Evolutionary conservation across 2,329 filamentous ascomycete genomes (phyloP).

Genomic region (Alternaria incomplexa): DNA sequence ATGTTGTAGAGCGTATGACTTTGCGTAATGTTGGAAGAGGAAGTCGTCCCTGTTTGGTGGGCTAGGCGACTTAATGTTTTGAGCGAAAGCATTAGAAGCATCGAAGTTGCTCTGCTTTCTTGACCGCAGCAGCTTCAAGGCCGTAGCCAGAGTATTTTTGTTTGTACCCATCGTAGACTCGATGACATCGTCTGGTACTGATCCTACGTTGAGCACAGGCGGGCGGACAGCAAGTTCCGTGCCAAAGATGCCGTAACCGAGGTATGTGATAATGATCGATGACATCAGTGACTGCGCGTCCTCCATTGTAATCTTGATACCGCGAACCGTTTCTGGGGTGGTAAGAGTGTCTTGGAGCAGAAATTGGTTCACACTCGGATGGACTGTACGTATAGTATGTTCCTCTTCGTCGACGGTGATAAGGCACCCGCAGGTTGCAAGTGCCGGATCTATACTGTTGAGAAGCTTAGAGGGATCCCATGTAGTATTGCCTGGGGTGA

Average conservation of each 20-base stretch:
- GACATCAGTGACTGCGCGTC: conserved; percentile 16
- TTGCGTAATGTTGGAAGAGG: not conserved
- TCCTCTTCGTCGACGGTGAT: conserved; percentile 29
- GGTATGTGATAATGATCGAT: conserved; percentile 26
- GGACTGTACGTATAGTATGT: conserved; percentile 21
- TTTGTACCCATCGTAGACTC: too few relatives aligned
- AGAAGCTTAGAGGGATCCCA: not conserved
- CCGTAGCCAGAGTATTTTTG: too few relatives aligned
- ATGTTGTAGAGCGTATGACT: not conserved
- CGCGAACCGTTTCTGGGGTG: not conserved
- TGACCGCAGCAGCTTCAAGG: not conserved
- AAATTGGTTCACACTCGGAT: conserved; percentile 26
- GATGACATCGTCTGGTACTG: too few relatives aligned
- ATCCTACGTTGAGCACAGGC: not conserved
- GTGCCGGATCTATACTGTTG: not conserved
- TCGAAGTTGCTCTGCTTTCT: not conserved
- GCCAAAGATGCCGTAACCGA: conserved; percentile 24
- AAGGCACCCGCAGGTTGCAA: conserved; percentile 27
- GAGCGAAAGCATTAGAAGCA: not conserved
- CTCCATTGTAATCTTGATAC: not conserved
- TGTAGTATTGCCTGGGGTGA: not conserved
- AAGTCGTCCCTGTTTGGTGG: not conserved
- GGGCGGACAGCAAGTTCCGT: conserved; percentile 15
- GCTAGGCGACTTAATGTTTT: not conserved
- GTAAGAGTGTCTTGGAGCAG: conserved; percentile 6